Evolutionary conservation across 352 stramenopile species (phyloP).

Genomic region (Globisporangium paroecandrum): DNA sequence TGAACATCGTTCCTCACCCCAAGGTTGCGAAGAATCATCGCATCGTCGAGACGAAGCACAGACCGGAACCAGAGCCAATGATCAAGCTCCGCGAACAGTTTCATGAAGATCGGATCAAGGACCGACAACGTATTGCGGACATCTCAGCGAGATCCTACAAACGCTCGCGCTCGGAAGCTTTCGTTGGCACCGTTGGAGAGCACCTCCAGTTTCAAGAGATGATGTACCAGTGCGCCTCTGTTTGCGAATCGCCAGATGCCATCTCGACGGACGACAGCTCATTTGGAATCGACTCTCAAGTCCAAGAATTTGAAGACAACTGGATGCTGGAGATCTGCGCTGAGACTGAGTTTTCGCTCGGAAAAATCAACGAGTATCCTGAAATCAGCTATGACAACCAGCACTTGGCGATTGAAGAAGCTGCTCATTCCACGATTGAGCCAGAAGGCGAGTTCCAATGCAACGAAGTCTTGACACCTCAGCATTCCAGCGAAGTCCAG

Average conservation of each 20-base stretch:
- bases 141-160: conserved; percentile 7
- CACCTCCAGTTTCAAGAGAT: conserved; percentile 10
- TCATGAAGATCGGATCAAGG: conserved; percentile 5
- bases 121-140: background rate
- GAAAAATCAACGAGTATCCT: background rate
- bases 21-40: conserved; percentile 33
- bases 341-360: conserved; percentile 8
- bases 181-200: background rate
- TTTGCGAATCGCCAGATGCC: conserved; percentile 1
- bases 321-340: conserved; percentile 11
- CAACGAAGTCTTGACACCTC: conserved; percentile 9
- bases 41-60: conserved; percentile 25
- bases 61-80: conserved; percentile 21
- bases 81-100: conserved; percentile 16
- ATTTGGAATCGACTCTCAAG: background rate
- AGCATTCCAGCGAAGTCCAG: background rate
- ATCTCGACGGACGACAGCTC: background rate
- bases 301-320: background rate
- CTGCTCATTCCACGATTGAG: conserved; percentile 18
- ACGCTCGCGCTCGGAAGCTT: conserved; percentile 6
- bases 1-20: conserved; percentile 42
- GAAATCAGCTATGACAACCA: conserved; percentile 9
- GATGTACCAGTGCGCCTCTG: background rate
- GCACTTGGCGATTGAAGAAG: conserved; percentile 10
- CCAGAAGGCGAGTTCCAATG: conserved; percentile 12